These are phyloP conservation scores for Silene noctiflora DNA, from an alignment of 179 eudicot species.

Conservation along the genomic window DNA sequence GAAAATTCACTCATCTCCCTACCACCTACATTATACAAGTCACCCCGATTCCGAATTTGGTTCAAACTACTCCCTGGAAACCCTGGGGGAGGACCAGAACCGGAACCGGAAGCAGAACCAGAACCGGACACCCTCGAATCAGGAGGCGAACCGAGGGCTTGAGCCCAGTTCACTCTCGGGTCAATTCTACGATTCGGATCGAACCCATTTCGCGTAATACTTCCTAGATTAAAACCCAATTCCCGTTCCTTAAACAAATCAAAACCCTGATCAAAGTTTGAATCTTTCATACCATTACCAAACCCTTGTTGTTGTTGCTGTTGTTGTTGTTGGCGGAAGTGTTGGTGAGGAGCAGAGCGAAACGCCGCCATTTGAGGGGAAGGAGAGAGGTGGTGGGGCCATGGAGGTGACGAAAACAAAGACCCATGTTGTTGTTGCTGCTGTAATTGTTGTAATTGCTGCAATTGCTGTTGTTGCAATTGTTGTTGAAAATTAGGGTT, in stretches of 20 bases:
- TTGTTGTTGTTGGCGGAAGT: constrained; percentile 19
- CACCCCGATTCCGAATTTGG: constrained; percentile 34
- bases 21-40: constrained; percentile 28
- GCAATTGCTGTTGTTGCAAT: constrained; percentile 5
- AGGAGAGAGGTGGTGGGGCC: constrained; percentile 24
- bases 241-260: constrained; percentile 26
- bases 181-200: constrained; percentile 35
- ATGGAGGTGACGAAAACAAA: constrained; percentile 5
- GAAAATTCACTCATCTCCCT: constrained; percentile 33
- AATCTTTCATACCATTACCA: constrained; percentile 24
- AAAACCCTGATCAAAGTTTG: constrained; percentile 12
- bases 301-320: constrained; percentile 15
- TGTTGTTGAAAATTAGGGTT: constrained; percentile 27
- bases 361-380: constrained; percentile 18
- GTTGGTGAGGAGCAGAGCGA: constrained; percentile 32
- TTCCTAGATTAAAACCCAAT: constrained; percentile 26
- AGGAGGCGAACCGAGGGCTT: constrained; percentile 19
- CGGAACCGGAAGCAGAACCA: too few relatives aligned
- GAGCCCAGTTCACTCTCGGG: constrained; percentile 25
- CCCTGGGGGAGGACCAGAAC: constrained; percentile 58
- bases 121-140: not conserved
- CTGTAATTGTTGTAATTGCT: constrained; percentile 3
- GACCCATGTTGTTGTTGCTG: constrained; percentile 4
- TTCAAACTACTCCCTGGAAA: constrained; percentile 36
- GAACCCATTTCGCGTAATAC: constrained; percentile 31